Base-by-base conservation (phyloP, 2,329 filamentous ascomycete genomes). In the Zymoseptoria ardabiliae region DNA sequence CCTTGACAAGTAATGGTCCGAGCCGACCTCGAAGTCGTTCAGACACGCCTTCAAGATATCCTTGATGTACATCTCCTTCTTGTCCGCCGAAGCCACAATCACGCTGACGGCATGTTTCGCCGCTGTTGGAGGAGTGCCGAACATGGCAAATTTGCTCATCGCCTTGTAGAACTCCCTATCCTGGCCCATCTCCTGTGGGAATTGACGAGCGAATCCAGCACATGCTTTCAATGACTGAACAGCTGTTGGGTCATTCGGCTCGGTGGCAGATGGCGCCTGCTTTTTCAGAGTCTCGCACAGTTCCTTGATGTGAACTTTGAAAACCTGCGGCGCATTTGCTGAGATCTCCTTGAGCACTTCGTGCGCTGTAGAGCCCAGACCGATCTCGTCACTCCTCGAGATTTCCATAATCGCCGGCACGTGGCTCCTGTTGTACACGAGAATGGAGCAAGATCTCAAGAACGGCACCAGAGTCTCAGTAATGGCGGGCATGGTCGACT, bases 31-130 rank as follows among this genome's bases (percentile, higher is more conserved):
- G 79, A 89, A 92, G 55, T 85, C 82, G 64, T 90, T 85, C 64
- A 90, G 83, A 60, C 87, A 87, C 71, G 87, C 89, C 58, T 87
- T 83, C 7, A 97, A 75, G 10, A 99, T 81, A 66, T 95, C 91
- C 56, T 88, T 91, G 7, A 91, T 90, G 61, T 91, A 89, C 77
- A 95, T 88, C 69, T 92, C 88, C 72, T 90, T 94, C 66, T 85
- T 85, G 55, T 92, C 85, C 21, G 85, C 80, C 9, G 86, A 87
- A 41, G 89, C 86, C 74, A 96, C 85, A 57, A 99, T 81, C 64
- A 99, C 91, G 25, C 90, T 92, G 54, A 97, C 86, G 0, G 94
- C 94, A 76, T 97, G 91, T 74, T 99, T 99, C 21, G 93, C 90
- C 8, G 90, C 89, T 71, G 87, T 87, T 10, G 90, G 83, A 2